These are phyloP conservation scores for Diospyros lotus DNA, from an alignment of 148 eudicot genomes.

Conservation along the genomic window DNA sequence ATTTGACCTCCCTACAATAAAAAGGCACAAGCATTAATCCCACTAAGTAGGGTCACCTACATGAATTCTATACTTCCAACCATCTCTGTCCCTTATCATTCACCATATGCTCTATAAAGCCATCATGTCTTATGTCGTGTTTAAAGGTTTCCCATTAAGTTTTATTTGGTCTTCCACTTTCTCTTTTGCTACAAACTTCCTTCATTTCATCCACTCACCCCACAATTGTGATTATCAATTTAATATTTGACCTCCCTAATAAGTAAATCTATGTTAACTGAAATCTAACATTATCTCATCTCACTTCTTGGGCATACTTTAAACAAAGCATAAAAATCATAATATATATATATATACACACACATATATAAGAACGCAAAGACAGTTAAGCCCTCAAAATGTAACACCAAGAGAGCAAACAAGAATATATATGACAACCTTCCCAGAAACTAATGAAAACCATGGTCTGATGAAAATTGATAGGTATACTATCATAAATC, in stretches of 20 bases:
- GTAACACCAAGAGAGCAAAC: not conserved
- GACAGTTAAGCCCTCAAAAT: not conserved
- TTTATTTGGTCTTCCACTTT: too few relatives aligned
- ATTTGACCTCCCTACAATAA: slow-evolving; percentile 75
- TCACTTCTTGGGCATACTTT: not conserved
- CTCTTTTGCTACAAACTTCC: too few relatives aligned
- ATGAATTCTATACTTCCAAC: too few relatives aligned
- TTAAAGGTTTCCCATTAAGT: too few relatives aligned
- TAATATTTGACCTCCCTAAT: slow-evolving; percentile 94
- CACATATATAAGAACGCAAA: not conserved
- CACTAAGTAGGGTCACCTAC: too few relatives aligned
- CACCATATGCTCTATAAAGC: too few relatives aligned
- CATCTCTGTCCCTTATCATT: too few relatives aligned
- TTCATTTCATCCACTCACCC: too few relatives aligned
- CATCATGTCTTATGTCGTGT: too few relatives aligned
- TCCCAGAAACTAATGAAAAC: not conserved
- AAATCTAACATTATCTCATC: slow-evolving; percentile 3
- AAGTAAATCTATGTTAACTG: slow-evolving; percentile 10
- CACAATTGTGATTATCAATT: slow-evolving; percentile 6
- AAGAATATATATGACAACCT: not conserved
- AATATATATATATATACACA: not conserved
- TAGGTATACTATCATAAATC: not conserved
- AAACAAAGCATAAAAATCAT: not conserved
- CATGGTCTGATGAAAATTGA: not conserved
- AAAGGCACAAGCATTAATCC: too few relatives aligned